Evolutionary conservation across 2,329 filamentous ascomycete genomes (phyloP), one percentile per base, ranked within the genome.

Genomic region (Cadophora sp.): DNA sequence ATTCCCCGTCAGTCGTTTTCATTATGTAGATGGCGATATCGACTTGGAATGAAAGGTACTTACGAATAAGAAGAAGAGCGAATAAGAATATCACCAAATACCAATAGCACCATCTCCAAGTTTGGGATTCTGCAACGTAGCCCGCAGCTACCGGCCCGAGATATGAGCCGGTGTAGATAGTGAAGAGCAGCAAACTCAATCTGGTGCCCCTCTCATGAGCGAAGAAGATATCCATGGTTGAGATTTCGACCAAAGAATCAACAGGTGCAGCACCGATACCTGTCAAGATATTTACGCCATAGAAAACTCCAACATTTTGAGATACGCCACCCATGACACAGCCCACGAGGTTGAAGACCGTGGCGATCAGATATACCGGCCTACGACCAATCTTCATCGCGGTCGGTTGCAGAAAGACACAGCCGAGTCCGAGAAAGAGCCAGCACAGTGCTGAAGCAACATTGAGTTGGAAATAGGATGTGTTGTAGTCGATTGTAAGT

Each of bases 371-470:
- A 46, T 70, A 70, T 6, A 70, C 66, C n/a, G 69, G 69, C n/a
- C 66, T 26, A 29, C 66, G 48, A n/a, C 69, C 69, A 16, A 70
- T 66, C 61, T 68, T 70, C 69, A 70, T 70, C 9, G 69, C 66
- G 19, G 66, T 70, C 1, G 69, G 69, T 58, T 68, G 69, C 14
- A 70, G 65, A 9, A 70, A 53, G 37, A 70, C 66, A 40, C 69
- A 68, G 1, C 69, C 69, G 24, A 70, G 55, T 14, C 60, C 69
- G 3, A 70, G 66, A 31, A 68, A 70, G 0, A 62, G 66, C 56
- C 68, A 70, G 40, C 63, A 66, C 8, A 68, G 16, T 1, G 69
- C 69, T 7, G 69, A 66, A 40, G 64, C 68, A 22, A 66, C 64
- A 26, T 70, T 70, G 12, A 70, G 51, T 22, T 68, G 66, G 19